Evolutionary conservation across 495 filamentous ascomycete genomes (phyloP).

Genomic region (Parathielavia hyrcaniae): DNA sequence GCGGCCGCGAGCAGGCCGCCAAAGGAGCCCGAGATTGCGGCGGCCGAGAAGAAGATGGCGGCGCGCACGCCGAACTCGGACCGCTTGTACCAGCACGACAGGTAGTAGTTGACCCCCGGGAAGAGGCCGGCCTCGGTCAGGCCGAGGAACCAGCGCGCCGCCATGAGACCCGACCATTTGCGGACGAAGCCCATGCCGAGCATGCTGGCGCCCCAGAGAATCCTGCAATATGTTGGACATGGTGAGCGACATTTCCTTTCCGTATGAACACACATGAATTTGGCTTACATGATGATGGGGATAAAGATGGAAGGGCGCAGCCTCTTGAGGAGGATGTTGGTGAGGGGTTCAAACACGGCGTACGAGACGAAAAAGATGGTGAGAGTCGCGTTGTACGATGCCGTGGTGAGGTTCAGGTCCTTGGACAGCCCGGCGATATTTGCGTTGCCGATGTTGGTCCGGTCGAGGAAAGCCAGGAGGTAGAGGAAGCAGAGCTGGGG

Average conservation of each 20-base stretch:
- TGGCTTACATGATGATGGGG: conserved; percentile 61
- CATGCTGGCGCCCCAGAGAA: conserved; percentile 71
- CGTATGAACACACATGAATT: conserved; percentile 30
- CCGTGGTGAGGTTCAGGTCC: conserved; percentile 52
- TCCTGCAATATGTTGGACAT: conserved; percentile 29
- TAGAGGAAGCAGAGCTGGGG: conserved; percentile 72
- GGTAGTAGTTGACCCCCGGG: conserved; percentile 80
- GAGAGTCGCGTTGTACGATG: conserved; percentile 65
- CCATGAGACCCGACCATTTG: conserved; percentile 73
- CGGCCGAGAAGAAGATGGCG: conserved; percentile 88
- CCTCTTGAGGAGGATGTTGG: conserved; percentile 80
- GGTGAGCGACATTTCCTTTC: background rate
- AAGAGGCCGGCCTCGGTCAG: conserved; percentile 79
- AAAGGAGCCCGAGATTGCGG: conserved; percentile 78
- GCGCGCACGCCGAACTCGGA: conserved; percentile 64
- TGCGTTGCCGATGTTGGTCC: conserved; percentile 83
- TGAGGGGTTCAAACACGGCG: conserved; percentile 75
- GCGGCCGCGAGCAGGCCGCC: conserved; percentile 77
- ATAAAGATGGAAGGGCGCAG: conserved; percentile 52
- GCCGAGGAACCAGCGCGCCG: conserved; percentile 80
- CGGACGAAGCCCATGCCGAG: conserved; percentile 74
- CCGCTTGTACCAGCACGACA: conserved; percentile 83
- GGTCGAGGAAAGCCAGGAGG: conserved; percentile 76
- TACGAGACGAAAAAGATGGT: conserved; percentile 94
- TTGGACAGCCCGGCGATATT: conserved; percentile 68